Conservation (phyloP, 768 basidiomycete genomes). For the Auriscalpium vulgare region DNA sequence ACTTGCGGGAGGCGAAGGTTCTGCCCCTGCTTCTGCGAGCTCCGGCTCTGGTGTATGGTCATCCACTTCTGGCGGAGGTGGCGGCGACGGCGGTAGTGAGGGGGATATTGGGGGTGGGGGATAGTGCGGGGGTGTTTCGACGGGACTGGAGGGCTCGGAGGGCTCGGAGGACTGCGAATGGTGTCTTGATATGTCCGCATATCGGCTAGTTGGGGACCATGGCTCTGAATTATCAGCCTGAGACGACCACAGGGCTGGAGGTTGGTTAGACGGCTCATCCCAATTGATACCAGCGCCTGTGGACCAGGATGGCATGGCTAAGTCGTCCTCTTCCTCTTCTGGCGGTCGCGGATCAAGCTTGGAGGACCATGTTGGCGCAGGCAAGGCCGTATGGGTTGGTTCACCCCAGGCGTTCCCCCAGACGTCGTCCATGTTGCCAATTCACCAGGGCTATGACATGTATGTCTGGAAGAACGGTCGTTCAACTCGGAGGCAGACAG, state of each 20-base stretch:
- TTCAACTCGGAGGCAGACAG: too few relatives aligned
- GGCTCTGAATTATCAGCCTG: constrained; percentile 16
- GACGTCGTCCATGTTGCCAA: constrained; percentile 56
- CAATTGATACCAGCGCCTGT: constrained; percentile 36
- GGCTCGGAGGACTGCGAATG: not conserved
- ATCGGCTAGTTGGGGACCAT: constrained; percentile 28
- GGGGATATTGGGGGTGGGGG: not conserved
- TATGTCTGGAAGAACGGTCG: too few relatives aligned
- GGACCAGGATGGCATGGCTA: constrained; percentile 52
- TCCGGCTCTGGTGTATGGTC: too few relatives aligned
- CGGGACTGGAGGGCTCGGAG: not conserved
- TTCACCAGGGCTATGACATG: not conserved
- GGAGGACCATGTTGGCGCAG: constrained; percentile 2
- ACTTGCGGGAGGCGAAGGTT: constrained; percentile 26
- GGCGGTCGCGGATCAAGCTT: constrained; percentile 1
- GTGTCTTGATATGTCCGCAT: constrained; percentile 27
- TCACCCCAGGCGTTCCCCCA: constrained; percentile 70
- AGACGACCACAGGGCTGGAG: constrained; percentile 35
- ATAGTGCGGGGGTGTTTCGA: not conserved
- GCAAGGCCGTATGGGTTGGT: constrained; percentile 16
- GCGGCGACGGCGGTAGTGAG: not conserved
- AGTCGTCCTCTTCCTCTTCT: constrained; percentile 44
- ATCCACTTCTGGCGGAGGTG: not conserved
- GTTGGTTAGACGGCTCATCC: constrained; percentile 37
- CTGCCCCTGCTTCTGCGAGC: too few relatives aligned